Percentiles rank a stretch among this genome's conserved stretches.
Conservation (phyloP, 176 grass and related monocot species). For the Zoysia japonica region DNA sequence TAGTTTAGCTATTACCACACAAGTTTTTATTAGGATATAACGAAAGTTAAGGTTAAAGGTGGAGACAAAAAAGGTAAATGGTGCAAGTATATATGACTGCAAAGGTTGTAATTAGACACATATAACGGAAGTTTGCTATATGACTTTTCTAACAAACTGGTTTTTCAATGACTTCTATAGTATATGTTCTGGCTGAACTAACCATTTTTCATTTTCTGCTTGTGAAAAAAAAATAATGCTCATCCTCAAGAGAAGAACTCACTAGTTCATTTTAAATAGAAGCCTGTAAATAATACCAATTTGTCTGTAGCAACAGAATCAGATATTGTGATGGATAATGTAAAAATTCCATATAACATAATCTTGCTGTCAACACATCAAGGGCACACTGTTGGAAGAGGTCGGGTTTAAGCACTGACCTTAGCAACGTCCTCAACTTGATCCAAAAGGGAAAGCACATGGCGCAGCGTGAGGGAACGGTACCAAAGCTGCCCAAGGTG, state of each 20-base stretch:
- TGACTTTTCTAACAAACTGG: background rate
- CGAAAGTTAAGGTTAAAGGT: constrained; percentile 17
- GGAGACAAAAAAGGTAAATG: background rate
- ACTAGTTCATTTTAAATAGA: too few species aligned
- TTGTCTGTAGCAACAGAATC: constrained; percentile 7
- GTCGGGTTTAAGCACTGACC: constrained; percentile 45
- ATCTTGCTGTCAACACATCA: background rate
- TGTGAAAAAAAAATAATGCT: too few species aligned
- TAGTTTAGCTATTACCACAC: constrained; percentile 21
- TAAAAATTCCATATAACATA: background rate
- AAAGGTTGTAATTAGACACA: background rate
- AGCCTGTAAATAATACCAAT: background rate
- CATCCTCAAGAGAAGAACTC: too few species aligned
- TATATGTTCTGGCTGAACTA: background rate
- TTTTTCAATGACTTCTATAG: background rate
- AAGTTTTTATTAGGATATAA: constrained; percentile 11
- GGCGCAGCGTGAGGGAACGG: constrained; percentile 79
- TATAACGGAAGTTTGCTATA: background rate
- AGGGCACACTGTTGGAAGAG: background rate
- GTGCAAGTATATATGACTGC: background rate
- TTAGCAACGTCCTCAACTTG: constrained; percentile 90
- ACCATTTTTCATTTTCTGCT: background rate
- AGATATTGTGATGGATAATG: constrained; percentile 1
- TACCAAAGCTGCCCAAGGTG: constrained; percentile 94
- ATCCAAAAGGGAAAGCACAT: constrained; percentile 82